Evolutionary conservation across 1,139 yeast species (phyloP).

Genomic region (Citeromyces siamensis): DNA sequence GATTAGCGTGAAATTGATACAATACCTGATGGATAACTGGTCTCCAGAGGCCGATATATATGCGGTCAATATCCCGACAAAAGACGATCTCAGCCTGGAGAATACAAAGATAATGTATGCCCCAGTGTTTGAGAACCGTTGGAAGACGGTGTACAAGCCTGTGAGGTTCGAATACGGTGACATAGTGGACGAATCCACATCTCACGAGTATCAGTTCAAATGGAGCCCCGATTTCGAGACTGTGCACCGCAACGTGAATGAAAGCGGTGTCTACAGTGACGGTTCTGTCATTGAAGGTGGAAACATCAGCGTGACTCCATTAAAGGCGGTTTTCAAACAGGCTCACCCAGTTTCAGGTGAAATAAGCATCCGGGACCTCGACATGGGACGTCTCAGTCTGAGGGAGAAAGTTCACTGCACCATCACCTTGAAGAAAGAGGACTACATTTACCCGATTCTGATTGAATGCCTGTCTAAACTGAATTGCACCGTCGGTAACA

Average conservation of each 20-base stretch:
- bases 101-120: slow-evolving; percentile 57
- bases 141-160: slow-evolving; percentile 50
- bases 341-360: slow-evolving; percentile 39
- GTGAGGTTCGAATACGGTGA: slow-evolving; percentile 17
- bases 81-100: slow-evolving; percentile 21
- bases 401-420: slow-evolving; percentile 6
- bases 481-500: slow-evolving; percentile 9
- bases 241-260: slow-evolving; percentile 49
- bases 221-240: slow-evolving; percentile 81
- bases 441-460: slow-evolving; percentile 50
- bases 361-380: slow-evolving; percentile 13
- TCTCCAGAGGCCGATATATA: slow-evolving; percentile 50
- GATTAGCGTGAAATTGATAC: slow-evolving; percentile 50
- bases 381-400: not conserved
- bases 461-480: slow-evolving; percentile 19
- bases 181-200: slow-evolving; percentile 29
- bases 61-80: slow-evolving; percentile 75
- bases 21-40: slow-evolving; percentile 50
- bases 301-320: slow-evolving; percentile 59
- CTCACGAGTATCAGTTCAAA: slow-evolving; percentile 31
- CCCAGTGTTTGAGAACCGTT: slow-evolving; percentile 65
- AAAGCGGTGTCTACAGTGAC: slow-evolving; percentile 36
- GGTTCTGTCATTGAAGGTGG: slow-evolving; percentile 42
- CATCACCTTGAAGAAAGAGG: slow-evolving; percentile 18
- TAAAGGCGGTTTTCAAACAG: slow-evolving; percentile 60